Conservation (phyloP, 495 filamentous ascomycete genomes). For the Neurospora tetrasperma region DNA sequence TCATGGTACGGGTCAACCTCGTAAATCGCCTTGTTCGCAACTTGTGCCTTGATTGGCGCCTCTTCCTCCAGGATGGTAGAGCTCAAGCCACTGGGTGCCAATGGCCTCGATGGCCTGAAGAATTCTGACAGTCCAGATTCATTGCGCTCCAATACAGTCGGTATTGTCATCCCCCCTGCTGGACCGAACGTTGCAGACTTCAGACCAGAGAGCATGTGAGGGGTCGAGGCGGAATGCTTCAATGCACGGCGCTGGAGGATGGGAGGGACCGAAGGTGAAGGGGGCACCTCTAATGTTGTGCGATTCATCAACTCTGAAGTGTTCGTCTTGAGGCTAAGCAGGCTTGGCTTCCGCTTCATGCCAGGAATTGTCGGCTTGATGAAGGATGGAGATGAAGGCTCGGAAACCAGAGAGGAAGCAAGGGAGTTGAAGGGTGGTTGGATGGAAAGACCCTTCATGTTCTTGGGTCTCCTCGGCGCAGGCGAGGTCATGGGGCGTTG, state of each 20-base stretch:
- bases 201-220: conserved; percentile 43
- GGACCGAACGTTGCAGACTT: conserved; percentile 44
- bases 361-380: conserved; percentile 63
- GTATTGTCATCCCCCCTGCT: conserved; percentile 42
- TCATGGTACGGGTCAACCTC: conserved; percentile 42
- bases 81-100: conserved; percentile 16
- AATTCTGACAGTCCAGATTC: conserved; percentile 38
- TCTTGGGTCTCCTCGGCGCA: conserved; percentile 70
- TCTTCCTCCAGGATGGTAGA: conserved; percentile 65
- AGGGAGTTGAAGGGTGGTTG: conserved; percentile 55
- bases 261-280: conserved; percentile 34
- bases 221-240: conserved; percentile 47
- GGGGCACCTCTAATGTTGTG: conserved; percentile 33
- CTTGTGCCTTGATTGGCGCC: conserved; percentile 53
- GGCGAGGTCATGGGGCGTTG: conserved; percentile 51
- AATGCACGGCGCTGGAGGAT: conserved; percentile 44
- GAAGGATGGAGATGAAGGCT: conserved; percentile 73
- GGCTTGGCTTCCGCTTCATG: conserved; percentile 65
- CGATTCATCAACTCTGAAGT: conserved; percentile 35
- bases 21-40: conserved; percentile 42
- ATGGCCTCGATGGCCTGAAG: conserved; percentile 33
- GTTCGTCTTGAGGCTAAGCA: conserved; percentile 56
- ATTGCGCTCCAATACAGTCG: conserved; percentile 38
- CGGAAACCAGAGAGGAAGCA: conserved; percentile 43
- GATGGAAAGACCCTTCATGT: conserved; percentile 88